phyloP scores from a whole-genome alignment of 2,329 filamentous ascomycete genomes.

The Leptodontidium sp. region DNA sequence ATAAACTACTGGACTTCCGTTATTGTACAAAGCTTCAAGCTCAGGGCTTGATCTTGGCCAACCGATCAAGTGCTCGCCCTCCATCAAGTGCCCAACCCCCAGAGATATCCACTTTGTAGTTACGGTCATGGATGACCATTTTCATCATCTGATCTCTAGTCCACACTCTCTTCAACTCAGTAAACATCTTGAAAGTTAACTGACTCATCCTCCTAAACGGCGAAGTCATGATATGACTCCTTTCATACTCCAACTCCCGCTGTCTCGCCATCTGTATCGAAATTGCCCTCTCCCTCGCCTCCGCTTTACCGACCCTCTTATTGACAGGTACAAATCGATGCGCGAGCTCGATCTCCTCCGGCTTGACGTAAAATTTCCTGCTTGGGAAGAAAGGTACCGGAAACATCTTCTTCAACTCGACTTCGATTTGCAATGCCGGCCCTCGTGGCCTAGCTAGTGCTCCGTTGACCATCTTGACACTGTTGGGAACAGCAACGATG shows the following conservation, averaged over 20 bases:
- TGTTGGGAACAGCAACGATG: conserved; percentile 43
- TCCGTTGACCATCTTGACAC: conserved; percentile 32
- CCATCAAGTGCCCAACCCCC: conserved; percentile 66
- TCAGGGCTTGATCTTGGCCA: conserved; percentile 51
- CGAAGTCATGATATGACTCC: conserved; percentile 63
- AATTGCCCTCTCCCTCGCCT: conserved; percentile 45
- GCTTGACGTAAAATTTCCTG: conserved; percentile 37
- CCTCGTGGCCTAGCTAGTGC: conserved; percentile 19
- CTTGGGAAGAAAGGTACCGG: conserved; percentile 44
- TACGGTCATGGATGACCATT: conserved; percentile 56
- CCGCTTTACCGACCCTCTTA: conserved; percentile 30
- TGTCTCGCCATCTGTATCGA: conserved; percentile 50
- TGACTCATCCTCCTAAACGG: conserved; percentile 60
- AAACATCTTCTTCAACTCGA: conserved; percentile 50
- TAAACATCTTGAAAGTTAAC: conserved; percentile 48
- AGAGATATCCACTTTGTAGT: conserved; percentile 66
- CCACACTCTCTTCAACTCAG: conserved; percentile 58
- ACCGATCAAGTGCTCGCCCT: conserved; percentile 64
- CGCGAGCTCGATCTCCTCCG: conserved; percentile 36
- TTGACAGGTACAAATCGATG: conserved; percentile 44
- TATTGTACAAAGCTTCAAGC: neutral
- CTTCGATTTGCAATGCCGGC: conserved; percentile 57
- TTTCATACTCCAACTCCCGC: conserved; percentile 55
- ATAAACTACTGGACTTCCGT: neutral
- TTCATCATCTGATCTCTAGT: conserved; percentile 64